phyloP scores from a whole-genome alignment of 495 filamentous ascomycete species.

The Penicillium samsonianum region DNA sequence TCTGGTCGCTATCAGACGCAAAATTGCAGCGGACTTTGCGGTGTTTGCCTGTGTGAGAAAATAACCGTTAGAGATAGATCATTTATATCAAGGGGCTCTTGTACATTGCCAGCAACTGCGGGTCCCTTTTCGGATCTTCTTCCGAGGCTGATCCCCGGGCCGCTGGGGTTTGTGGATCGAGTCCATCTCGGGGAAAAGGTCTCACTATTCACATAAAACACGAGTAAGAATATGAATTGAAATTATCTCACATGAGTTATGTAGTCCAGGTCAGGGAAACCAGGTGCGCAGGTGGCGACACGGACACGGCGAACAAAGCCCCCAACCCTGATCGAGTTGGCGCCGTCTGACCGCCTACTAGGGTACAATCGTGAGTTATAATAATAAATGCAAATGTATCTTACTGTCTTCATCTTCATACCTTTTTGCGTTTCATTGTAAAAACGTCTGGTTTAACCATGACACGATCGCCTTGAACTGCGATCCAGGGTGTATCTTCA shows the following conservation, averaged over 20 bases:
- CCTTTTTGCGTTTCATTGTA: too few relatives aligned
- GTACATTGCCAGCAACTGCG: slow-evolving; percentile 59
- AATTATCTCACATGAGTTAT: background rate
- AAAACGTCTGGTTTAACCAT: slow-evolving; percentile 6
- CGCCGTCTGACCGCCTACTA: background rate
- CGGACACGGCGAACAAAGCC: background rate
- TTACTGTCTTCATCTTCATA: background rate
- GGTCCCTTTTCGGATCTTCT: slow-evolving; percentile 56
- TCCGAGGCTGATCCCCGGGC: slow-evolving; percentile 26
- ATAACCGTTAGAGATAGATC: background rate
- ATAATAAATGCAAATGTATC: background rate
- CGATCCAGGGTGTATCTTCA: slow-evolving; percentile 8
- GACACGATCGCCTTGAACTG: slow-evolving; percentile 16
- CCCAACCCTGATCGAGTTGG: background rate
- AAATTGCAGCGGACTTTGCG: slow-evolving; percentile 24
- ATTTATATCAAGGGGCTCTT: slow-evolving; percentile 13
- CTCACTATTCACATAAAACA: background rate
- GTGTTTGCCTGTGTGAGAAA: slow-evolving; percentile 19
- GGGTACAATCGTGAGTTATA: background rate
- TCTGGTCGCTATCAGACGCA: slow-evolving; percentile 22
- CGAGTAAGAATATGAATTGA: background rate
- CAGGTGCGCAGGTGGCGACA: background rate
- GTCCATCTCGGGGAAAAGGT: background rate
- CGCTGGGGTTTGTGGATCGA: background rate
- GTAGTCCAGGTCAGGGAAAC: background rate